A percentile compares a stretch with the other conserved stretches of the same genome.
phyloP scores from a whole-genome alignment of 1,139 yeast genomes.

The Waltiozyma sp. region DNA sequence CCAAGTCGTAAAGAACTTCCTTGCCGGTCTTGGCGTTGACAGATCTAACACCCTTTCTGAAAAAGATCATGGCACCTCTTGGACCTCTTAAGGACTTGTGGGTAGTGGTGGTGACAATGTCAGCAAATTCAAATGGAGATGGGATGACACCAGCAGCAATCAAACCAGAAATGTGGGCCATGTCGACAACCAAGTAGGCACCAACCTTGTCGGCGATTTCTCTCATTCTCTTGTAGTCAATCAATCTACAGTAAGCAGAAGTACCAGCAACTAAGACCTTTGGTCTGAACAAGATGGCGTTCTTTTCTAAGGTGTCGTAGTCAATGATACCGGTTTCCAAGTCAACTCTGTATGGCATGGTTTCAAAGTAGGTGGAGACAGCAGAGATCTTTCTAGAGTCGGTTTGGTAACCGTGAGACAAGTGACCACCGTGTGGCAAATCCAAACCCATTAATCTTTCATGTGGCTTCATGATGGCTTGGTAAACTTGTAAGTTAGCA shows the following conservation, averaged over 20 bases:
- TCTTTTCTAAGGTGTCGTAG: conserved; percentile 86
- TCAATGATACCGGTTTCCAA: conserved; percentile 88
- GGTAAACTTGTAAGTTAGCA: conserved; percentile 92
- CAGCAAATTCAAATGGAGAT: conserved; percentile 93
- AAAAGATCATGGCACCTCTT: conserved; percentile 98
- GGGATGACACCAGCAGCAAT: conserved; percentile 95
- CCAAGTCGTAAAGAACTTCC: conserved; percentile 81
- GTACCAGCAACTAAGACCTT: conserved; percentile 96
- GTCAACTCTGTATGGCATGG: conserved; percentile 96
- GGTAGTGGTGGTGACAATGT: conserved; percentile 95
- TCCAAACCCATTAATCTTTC: conserved; percentile 96
- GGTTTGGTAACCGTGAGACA: conserved; percentile 97
- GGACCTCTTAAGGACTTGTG: conserved; percentile 99
- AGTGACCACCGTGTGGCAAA: conserved; percentile 96
- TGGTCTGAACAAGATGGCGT: conserved; percentile 86
- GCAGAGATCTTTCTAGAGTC: conserved; percentile 91
- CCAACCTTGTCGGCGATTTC: conserved; percentile 95
- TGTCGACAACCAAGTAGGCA: conserved; percentile 90
- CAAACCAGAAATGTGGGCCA: conserved; percentile 97
- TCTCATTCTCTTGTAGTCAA: conserved; percentile 93
- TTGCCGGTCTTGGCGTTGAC: conserved; percentile 87
- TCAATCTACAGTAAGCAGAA: conserved; percentile 90
- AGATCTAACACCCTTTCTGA: conserved; percentile 91
- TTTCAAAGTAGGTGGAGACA: conserved; percentile 91
- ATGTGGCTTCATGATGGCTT: conserved; percentile 88